These are phyloP conservation scores for Diaporthe sp. DNA, from an alignment of 2,329 filamentous ascomycete species.

Conservation along the genomic window DNA sequence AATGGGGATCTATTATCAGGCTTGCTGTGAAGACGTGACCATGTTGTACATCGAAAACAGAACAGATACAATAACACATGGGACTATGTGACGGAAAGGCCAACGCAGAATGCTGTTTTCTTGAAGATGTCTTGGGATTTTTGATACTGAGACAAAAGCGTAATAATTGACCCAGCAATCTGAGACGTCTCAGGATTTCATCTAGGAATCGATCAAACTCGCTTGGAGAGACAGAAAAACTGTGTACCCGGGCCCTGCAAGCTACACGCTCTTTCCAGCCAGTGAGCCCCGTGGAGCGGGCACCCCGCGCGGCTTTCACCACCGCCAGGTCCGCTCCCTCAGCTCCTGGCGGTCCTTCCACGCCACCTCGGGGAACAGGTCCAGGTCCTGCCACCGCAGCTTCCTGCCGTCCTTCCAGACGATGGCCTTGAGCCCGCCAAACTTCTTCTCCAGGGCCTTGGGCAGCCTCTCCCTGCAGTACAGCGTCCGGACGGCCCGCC, in stretches of 20 bases:
- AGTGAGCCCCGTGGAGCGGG: neutral
- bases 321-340: slow-evolving; percentile 30
- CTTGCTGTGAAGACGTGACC: neutral
- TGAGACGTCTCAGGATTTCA: neutral
- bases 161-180: neutral
- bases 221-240: too few species aligned
- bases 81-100: neutral
- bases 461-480: slow-evolving; percentile 42
- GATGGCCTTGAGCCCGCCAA: slow-evolving; percentile 44
- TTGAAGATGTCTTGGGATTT: neutral
- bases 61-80: neutral
- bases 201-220: too few species aligned
- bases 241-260: too few species aligned
- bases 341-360: slow-evolving; percentile 34
- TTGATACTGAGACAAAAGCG: neutral
- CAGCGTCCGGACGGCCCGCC: slow-evolving; percentile 45
- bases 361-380: slow-evolving; percentile 27
- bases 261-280: too few species aligned
- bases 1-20: neutral
- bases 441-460: slow-evolving; percentile 41
- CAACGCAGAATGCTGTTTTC: neutral
- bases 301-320: neutral
- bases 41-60: neutral
- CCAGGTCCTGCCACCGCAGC: slow-evolving; percentile 33
- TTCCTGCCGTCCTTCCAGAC: slow-evolving; percentile 38